A percentile compares a stretch with the other conserved stretches of the same genome.
Conservation (phyloP, 257 asterid species). For the Nicotiana undulata region DNA sequence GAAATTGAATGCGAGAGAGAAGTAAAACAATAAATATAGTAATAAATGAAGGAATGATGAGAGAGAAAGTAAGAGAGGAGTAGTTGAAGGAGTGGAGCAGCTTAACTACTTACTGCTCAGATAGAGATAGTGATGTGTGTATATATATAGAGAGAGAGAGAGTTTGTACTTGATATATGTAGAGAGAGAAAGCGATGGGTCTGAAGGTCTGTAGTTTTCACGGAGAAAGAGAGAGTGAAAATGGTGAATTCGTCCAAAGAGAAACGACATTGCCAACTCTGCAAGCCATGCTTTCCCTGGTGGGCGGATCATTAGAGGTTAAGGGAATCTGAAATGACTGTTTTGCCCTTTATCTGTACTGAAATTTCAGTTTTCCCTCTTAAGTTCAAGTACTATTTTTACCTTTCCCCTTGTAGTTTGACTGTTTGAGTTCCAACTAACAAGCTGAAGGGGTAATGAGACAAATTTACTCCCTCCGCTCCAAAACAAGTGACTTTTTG, state of each 20-base stretch:
- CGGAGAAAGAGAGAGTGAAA: slow-evolving; percentile 13
- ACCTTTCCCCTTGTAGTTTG: background rate
- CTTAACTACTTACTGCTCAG: slow-evolving; percentile 25
- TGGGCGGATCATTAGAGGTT: slow-evolving; percentile 10
- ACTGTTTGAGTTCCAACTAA: background rate
- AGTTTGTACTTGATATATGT: slow-evolving; percentile 1
- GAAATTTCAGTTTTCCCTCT: background rate
- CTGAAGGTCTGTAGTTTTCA: background rate
- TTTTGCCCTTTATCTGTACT: background rate
- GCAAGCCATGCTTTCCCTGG: slow-evolving; percentile 54
- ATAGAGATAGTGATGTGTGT: background rate
- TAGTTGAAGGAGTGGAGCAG: slow-evolving; percentile 44
- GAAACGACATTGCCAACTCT: slow-evolving; percentile 61
- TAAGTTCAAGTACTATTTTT: background rate
- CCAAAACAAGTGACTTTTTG: no score
- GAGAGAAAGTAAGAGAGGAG: slow-evolving; percentile 11
- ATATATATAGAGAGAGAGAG: background rate
- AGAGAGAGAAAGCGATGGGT: slow-evolving; percentile 15
- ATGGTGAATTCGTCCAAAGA: slow-evolving; percentile 1
- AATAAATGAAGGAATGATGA: slow-evolving; percentile 27
- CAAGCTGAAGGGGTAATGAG: no score
- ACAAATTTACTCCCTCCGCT: no score
- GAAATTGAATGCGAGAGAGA: slow-evolving; percentile 11
- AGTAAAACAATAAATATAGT: slow-evolving; percentile 20
- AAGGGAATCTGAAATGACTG: background rate